Evolutionary conservation across 2,329 filamentous ascomycete genomes (phyloP), one percentile per base, ranked within the genome.

Genomic region (Fusarium sp.): DNA sequence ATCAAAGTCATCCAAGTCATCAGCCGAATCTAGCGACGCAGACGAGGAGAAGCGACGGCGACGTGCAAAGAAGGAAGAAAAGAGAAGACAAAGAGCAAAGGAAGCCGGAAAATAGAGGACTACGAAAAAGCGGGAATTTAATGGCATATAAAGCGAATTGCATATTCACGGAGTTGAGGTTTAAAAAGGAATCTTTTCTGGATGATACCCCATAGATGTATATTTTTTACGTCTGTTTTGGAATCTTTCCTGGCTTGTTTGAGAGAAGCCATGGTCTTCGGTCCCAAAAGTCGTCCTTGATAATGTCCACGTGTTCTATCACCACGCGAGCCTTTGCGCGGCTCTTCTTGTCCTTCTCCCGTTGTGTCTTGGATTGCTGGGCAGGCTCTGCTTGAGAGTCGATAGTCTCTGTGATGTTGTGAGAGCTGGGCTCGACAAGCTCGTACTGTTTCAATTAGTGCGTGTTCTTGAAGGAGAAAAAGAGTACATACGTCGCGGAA

Each of bases 281-380:
- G 69, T 93, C 87, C 96, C 96, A 99, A 77, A 99, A 99, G 6
- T 93, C 92, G 79, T 98, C 93, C 75, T 92, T 94, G 81, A 99
- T 98, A 75, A 99, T 92, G 81, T 99, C 96, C 64, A 96, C 82
- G 83, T 98, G 94, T 77, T 94, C 91, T 40, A 97, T 86, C 37
- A 93, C 88, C 47, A 99, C 90, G 54, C 87, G 87, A 1, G 94
- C 94, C 79, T 97, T 98, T 63, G 88, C 86, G 57, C 92, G 87
- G 68, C 89, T 86, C 83, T 97, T 98, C 77, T 86, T 91, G 69
- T 97, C 90, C 74, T 92, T 97, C 61, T 98, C 93, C 22, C 86
- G 82, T 76, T 97, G 93, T n/a, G 91, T 92, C 77, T 91, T 95
- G 45, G 92, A 94, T 69, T 90, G 84, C 45, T 86, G 82, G 24